Evolutionary conservation across 2,329 filamentous ascomycete species (phyloP), one percentile per base, ranked within the genome.

Genomic region (Monosporascus sp.): DNA sequence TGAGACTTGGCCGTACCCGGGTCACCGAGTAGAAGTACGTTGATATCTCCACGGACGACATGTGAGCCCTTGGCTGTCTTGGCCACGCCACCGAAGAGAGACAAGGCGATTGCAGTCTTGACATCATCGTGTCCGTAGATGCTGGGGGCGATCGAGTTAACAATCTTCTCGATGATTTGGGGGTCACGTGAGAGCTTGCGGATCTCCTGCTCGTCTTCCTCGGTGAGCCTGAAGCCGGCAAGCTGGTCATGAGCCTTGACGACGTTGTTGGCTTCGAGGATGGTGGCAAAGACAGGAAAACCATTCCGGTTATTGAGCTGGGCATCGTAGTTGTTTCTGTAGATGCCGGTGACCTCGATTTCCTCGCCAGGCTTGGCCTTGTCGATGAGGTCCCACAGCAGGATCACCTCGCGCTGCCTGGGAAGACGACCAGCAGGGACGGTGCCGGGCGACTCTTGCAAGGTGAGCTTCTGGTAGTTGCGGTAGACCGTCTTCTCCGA

Each of bases 1-100:
- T 99, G 94, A 0, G 94, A 99, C 71, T 99, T 99, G 63, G 94
- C 94, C 2, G 94, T 99, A 77, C 94, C 94, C 0, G 94, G 94
- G 65, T 99, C 94, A 74, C 94, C 94, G 11, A 99, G 87, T 1
- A 99, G 84, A 6, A 99, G 81, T 4, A 99, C 90, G 67, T 99
- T 99, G 78, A 99, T 99, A 70, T 99, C 94, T 57, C 94, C 94
- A 77, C 94, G 88, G 57, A 99, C 90, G 31, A 88, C 85, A 72
- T 96, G 93, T 57, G 87, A 87, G 54, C 93, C 94, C 66, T 87
- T 88, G n/a, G 90, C 88, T 52, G 83, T 84, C 74, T 99, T 99
- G 65, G 89, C 88, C 22, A 97, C 92, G 65, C 94, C 94, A 42
- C 94, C 94, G 62, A 99, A 97, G 0, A 99, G 81, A 0, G 92